Conservation (phyloP, 345 rosid genomes). For the Salix arbutifolia region DNA sequence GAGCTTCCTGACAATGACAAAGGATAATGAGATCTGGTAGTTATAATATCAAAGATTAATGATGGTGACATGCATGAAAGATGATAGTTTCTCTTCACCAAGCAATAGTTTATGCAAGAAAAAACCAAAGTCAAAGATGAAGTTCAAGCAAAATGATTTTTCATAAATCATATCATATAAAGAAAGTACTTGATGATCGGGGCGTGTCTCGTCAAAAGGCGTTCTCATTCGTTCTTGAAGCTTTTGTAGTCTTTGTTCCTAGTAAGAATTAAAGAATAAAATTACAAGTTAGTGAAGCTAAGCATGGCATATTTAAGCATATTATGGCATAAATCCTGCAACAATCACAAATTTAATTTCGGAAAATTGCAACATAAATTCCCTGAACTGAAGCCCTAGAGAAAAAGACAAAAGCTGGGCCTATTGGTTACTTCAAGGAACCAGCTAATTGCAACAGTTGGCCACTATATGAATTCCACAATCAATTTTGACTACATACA, state of each 20-base stretch:
- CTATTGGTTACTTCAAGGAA: not conserved
- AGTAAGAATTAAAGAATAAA: conserved; percentile 15
- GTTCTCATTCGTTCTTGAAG: conserved; percentile 68
- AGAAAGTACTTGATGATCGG: conserved; percentile 73
- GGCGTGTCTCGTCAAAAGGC: conserved; percentile 81
- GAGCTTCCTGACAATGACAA: conserved; percentile 61
- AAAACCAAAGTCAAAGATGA: not conserved
- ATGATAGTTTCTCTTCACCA: not conserved
- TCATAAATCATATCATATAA: not conserved
- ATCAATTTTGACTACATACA: not conserved
- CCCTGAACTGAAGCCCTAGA: not conserved
- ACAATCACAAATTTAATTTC: not conserved
- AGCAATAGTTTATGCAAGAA: not conserved
- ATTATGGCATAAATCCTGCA: not conserved
- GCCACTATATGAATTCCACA: not conserved
- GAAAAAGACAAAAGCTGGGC: not conserved
- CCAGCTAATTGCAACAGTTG: not conserved
- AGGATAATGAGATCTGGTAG: not conserved
- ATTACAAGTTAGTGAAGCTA: not conserved
- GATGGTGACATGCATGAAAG: not conserved
- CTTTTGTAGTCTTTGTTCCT: conserved; percentile 75
- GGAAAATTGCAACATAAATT: not conserved
- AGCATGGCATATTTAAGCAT: not conserved
- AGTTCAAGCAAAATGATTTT: not conserved
- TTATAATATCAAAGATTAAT: not conserved